phyloP scores from a whole-genome alignment of 2,329 filamentous ascomycete genomes.

The Sporothrix brunneoviolacea region DNA sequence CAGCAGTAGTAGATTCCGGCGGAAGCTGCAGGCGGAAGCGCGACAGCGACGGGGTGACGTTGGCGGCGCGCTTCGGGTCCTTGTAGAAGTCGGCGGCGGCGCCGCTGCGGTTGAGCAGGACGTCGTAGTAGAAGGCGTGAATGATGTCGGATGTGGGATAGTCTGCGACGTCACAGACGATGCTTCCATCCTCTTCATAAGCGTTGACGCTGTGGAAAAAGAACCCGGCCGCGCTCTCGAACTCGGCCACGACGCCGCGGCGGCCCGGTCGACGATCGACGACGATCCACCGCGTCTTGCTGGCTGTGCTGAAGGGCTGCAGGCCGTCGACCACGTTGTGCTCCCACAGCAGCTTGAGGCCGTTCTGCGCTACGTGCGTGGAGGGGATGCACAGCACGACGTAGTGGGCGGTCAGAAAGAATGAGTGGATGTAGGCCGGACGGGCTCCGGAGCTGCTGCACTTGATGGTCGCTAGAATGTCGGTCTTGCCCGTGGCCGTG shows the following conservation, averaged over 20 bases:
- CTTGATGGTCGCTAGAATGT: slow-evolving; percentile 53
- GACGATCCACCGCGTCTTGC: slow-evolving; percentile 63
- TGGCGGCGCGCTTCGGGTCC: slow-evolving; percentile 33
- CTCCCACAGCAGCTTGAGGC: slow-evolving; percentile 56
- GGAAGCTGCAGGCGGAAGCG: slow-evolving; percentile 30
- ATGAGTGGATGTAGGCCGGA: slow-evolving; percentile 74
- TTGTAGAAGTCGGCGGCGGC: slow-evolving; percentile 38
- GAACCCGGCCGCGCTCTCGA: slow-evolving; percentile 63
- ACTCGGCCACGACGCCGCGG: slow-evolving; percentile 56
- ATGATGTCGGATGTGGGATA: slow-evolving; percentile 62
- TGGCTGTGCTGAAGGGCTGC: slow-evolving; percentile 50
- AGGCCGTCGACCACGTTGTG: slow-evolving; percentile 65
- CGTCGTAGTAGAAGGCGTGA: slow-evolving; percentile 61
- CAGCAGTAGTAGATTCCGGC: too few relatives aligned
- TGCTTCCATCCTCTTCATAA: slow-evolving; percentile 53
- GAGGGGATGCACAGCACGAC: slow-evolving; percentile 69
- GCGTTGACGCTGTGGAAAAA: slow-evolving; percentile 76
- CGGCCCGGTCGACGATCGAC: slow-evolving; percentile 57
- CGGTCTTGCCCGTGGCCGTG: slow-evolving; percentile 54
- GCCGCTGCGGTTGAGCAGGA: slow-evolving; percentile 49
- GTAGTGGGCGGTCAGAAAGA: slow-evolving; percentile 65
- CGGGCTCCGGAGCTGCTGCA: slow-evolving; percentile 30
- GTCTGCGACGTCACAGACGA: slow-evolving; percentile 59
- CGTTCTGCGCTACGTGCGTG: slow-evolving; percentile 51
- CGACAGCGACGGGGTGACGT: slow-evolving; percentile 32